These are phyloP conservation scores for Eutypella sp. DNA, from an alignment of 2,329 filamentous ascomycete genomes.

Conservation along the genomic window DNA sequence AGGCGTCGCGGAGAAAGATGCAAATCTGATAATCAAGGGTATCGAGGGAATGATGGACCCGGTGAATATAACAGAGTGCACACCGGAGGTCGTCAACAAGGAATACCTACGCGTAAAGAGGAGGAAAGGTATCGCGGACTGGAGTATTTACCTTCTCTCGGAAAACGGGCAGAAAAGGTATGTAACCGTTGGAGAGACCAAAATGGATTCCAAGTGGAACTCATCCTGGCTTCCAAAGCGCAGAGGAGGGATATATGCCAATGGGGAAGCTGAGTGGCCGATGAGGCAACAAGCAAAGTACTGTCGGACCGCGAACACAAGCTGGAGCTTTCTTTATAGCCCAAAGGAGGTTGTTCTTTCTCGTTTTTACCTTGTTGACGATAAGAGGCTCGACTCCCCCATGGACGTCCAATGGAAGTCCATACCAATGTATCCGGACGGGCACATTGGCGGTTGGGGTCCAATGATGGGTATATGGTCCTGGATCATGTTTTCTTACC, in stretches of 20 bases:
- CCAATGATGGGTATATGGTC: not conserved
- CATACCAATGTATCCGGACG: not conserved
- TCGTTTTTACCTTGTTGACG: not conserved
- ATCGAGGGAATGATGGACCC: not conserved
- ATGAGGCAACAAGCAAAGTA: not conserved
- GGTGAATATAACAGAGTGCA: no score
- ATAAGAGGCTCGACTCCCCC: not conserved
- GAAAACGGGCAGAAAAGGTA: not conserved
- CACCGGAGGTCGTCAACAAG: not conserved
- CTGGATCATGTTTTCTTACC: not conserved
- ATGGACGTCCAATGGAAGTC: not conserved
- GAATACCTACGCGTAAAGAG: not conserved
- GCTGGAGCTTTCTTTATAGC: not conserved
- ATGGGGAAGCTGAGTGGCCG: not conserved
- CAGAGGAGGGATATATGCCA: not conserved
- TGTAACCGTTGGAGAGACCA: not conserved
- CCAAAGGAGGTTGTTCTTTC: not conserved
- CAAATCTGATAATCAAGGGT: not conserved
- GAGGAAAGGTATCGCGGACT: not conserved
- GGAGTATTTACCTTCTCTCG: not conserved
- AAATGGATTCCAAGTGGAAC: not conserved
- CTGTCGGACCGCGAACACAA: not conserved
- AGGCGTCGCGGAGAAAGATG: not conserved
- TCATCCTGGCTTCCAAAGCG: not conserved
- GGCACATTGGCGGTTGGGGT: not conserved